phyloP scores from a whole-genome alignment of 1,139 yeast species.

The Eremothecium cymbalariae region DNA sequence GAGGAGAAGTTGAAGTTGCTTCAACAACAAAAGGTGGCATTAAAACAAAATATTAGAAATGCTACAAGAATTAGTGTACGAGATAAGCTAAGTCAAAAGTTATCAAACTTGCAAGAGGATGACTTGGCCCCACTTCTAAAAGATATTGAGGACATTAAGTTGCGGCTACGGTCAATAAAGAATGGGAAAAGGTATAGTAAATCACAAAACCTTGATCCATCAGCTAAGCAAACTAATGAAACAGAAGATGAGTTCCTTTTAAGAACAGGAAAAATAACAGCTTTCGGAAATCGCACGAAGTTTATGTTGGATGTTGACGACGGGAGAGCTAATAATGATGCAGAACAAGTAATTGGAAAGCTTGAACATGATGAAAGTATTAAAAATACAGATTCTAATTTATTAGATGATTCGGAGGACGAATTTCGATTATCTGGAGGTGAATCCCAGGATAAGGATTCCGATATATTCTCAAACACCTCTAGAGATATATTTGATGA shows the following conservation, averaged over 20 bases:
- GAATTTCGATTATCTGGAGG: not conserved
- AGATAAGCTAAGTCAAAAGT: slow-evolving; percentile 47
- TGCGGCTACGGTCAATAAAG: slow-evolving; percentile 38
- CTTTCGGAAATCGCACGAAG: slow-evolving; percentile 67
- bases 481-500: slow-evolving; percentile 44
- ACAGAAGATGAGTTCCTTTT: slow-evolving; percentile 70
- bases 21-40: slow-evolving; percentile 36
- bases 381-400: slow-evolving; percentile 7
- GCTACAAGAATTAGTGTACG: slow-evolving; percentile 64
- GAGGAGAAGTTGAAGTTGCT: slow-evolving; percentile 40
- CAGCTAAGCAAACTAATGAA: slow-evolving; percentile 49
- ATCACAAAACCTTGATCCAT: slow-evolving; percentile 10
- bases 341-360: slow-evolving; percentile 12
- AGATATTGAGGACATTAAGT: slow-evolving; percentile 61
- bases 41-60: slow-evolving; percentile 44
- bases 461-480: not conserved
- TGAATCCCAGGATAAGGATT: not conserved
- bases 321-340: slow-evolving; percentile 9
- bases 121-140: slow-evolving; percentile 46
- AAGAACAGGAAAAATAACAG: slow-evolving; percentile 89
- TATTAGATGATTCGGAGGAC: slow-evolving; percentile 12
- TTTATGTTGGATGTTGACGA: slow-evolving; percentile 35
- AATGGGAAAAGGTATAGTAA: slow-evolving; percentile 23
- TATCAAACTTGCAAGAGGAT: slow-evolving; percentile 42
- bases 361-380: slow-evolving; percentile 14